Evolutionary conservation across 768 basidiomycete genomes (phyloP).

Genomic region (Podaxis sp.): DNA sequence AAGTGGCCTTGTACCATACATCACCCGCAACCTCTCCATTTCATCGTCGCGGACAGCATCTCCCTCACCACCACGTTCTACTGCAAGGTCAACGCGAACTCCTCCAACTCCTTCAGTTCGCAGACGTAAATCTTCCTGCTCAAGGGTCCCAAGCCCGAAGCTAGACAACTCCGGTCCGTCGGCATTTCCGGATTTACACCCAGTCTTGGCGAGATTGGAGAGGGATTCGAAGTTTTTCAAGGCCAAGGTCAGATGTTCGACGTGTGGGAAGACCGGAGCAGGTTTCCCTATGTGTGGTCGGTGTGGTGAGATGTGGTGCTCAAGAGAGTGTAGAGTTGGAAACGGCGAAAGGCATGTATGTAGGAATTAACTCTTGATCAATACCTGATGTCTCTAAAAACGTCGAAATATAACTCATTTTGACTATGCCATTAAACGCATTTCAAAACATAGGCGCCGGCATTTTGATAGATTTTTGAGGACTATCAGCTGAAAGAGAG

Average conservation of each 20-base stretch:
- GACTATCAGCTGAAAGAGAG: too few species aligned
- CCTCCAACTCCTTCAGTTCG: not conserved
- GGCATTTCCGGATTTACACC: constrained; percentile 24
- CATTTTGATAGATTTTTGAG: too few species aligned
- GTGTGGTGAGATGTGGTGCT: constrained; percentile 57
- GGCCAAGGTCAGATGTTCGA: constrained; percentile 35
- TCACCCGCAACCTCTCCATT: constrained; percentile 1
- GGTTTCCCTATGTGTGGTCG: constrained; percentile 53
- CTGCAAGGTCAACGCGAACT: not conserved
- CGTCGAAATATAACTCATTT: not conserved
- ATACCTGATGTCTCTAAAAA: not conserved
- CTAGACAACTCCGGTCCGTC: not conserved
- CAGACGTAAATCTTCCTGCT: not conserved
- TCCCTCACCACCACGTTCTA: not conserved
- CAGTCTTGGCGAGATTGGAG: constrained; percentile 45
- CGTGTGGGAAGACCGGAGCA: constrained; percentile 44
- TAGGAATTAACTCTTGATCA: not conserved
- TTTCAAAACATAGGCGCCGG: too few species aligned
- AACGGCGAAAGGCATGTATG: constrained; percentile 46
- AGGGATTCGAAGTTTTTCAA: constrained; percentile 42
- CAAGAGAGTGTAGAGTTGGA: constrained; percentile 48
- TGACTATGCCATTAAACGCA: too few species aligned
- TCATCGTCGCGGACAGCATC: not conserved
- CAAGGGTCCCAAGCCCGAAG: not conserved
- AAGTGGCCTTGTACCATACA: not conserved